A percentile compares a stretch with the other conserved stretches of the same genome.
phyloP scores from a whole-genome alignment of 441 rosid species.

The Erysimum cheiri region DNA sequence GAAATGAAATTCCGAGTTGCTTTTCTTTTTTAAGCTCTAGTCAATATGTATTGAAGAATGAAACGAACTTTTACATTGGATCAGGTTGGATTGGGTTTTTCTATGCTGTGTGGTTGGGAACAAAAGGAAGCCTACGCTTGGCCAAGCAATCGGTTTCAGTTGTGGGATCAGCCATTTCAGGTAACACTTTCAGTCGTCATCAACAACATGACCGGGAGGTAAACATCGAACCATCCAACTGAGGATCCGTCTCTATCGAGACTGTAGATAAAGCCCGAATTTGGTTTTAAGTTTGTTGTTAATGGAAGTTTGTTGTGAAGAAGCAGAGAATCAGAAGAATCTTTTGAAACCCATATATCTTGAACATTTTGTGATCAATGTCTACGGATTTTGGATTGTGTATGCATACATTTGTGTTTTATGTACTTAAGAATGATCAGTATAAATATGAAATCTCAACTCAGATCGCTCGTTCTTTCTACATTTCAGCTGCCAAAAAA shows the following conservation, averaged over 20 bases:
- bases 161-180: slow-evolving; percentile 70
- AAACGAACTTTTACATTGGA: slow-evolving; percentile 39
- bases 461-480: slow-evolving; percentile 21
- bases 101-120: slow-evolving; percentile 73
- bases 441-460: slow-evolving; percentile 25
- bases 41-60: slow-evolving; percentile 14
- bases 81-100: slow-evolving; percentile 95
- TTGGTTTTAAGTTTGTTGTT: slow-evolving; percentile 33
- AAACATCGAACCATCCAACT: slow-evolving; percentile 22
- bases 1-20: slow-evolving; percentile 4
- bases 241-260: slow-evolving; percentile 20
- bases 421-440: slow-evolving; percentile 37
- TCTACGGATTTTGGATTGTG: neutral
- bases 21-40: slow-evolving; percentile 1
- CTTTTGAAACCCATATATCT: neutral
- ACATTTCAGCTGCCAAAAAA: neutral
- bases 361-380: slow-evolving; percentile 30
- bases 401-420: slow-evolving; percentile 26
- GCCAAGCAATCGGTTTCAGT: slow-evolving; percentile 64
- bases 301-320: slow-evolving; percentile 28
- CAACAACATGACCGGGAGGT: slow-evolving; percentile 38
- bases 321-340: slow-evolving; percentile 23
- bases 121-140: slow-evolving; percentile 61
- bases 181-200: slow-evolving; percentile 50
- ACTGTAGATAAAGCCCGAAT: slow-evolving; percentile 30